A percentile compares a stretch with the other conserved stretches of the same genome.
Conservation (phyloP, 1,284 basidiomycete genomes). For the Apiotrichum gamsii region DNA sequence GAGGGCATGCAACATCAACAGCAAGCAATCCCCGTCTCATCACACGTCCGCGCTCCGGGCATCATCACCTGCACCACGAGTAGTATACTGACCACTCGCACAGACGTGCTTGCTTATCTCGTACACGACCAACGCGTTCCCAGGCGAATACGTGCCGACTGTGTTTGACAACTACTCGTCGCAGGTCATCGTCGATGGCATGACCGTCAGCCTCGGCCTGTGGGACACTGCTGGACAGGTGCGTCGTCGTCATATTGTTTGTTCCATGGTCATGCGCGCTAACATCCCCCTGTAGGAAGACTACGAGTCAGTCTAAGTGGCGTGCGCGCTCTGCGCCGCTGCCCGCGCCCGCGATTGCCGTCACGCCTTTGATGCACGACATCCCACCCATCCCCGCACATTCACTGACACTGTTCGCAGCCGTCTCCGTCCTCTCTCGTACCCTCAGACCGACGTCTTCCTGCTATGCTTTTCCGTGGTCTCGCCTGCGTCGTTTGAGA, state of each 20-base stretch:
- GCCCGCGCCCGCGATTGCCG: neutral
- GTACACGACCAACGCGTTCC: constrained; percentile 79
- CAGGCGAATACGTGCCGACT: constrained; percentile 97
- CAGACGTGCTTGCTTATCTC: constrained; percentile 95
- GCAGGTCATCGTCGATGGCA: constrained; percentile 95
- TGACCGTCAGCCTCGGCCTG: constrained; percentile 92
- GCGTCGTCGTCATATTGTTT: neutral
- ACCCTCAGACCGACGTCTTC: constrained; percentile 99
- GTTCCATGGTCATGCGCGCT: neutral
- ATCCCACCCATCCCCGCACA: neutral
- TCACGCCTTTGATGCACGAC: neutral
- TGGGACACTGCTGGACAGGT: constrained; percentile 98
- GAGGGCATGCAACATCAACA: too few species aligned
- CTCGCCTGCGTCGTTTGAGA: constrained; percentile 95
- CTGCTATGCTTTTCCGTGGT: constrained; percentile 98
- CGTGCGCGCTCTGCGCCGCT: too few species aligned
- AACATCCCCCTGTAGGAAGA: constrained; percentile 56
- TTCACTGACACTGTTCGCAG: too few species aligned
- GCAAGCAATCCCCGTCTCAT: too few species aligned
- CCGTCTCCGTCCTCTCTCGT: constrained; percentile 92
- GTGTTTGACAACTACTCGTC: constrained; percentile 51
- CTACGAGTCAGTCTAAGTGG: constrained; percentile 49
- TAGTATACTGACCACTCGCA: neutral
- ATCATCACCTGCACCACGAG: neutral
- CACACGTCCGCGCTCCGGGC: neutral